phyloP scores from a whole-genome alignment of 139 green algal species.

The Bryopsis sp. region DNA sequence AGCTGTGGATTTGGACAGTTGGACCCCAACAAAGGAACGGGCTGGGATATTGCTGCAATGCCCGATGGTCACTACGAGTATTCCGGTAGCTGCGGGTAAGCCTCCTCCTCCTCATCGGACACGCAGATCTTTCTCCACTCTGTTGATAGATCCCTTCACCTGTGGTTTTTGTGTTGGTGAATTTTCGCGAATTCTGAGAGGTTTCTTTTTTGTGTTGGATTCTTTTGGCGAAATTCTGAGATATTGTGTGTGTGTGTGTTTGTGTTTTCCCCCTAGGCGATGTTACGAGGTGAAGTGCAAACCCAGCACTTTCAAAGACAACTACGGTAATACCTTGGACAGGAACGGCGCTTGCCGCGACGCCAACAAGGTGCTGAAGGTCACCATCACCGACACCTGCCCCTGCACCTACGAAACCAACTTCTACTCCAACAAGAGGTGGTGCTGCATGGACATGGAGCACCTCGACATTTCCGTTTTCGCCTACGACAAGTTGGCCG shows the following conservation, averaged over 20 bases:
- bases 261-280: slow-evolving; percentile 9
- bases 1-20: slow-evolving; percentile 18
- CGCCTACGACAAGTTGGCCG: slow-evolving; percentile 5
- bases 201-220: no score
- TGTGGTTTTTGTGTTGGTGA: no score
- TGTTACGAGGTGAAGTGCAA: slow-evolving; percentile 40
- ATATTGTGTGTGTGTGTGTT: no score
- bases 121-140: no score
- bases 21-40: slow-evolving; percentile 5
- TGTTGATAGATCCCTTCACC: no score
- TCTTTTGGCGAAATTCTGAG: no score
- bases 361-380: slow-evolving; percentile 2
- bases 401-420: background rate
- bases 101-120: background rate
- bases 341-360: slow-evolving; percentile 19
- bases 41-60: slow-evolving; percentile 20
- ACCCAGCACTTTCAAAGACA: slow-evolving; percentile 21
- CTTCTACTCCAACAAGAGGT: slow-evolving; percentile 4
- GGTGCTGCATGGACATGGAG: slow-evolving; percentile 9
- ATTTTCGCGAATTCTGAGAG: no score
- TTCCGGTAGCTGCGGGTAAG: slow-evolving; percentile 8
- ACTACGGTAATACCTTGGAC: slow-evolving; percentile 25
- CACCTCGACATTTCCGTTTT: background rate
- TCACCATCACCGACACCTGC: slow-evolving; percentile 6
- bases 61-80: slow-evolving; percentile 11